Evolutionary conservation across 306 rosid species (phyloP).

Genomic region (Pueraria montana): DNA sequence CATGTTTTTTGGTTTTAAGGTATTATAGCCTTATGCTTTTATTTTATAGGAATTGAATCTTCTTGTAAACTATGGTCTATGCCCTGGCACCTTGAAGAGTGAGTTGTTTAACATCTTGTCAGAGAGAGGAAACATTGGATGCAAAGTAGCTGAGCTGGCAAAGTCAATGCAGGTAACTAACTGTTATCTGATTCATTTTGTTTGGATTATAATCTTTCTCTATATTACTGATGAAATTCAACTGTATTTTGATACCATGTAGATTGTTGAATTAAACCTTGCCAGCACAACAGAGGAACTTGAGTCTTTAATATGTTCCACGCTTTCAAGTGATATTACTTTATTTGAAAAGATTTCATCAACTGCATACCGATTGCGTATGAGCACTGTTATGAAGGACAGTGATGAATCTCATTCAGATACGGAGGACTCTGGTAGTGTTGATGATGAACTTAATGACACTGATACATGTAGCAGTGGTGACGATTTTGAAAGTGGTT

Average conservation of each 20-base stretch:
- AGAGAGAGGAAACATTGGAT: conserved; percentile 83
- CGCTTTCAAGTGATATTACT: conserved; percentile 91
- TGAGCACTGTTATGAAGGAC: conserved; percentile 62
- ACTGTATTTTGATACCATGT: conserved; percentile 57
- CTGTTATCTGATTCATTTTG: not conserved
- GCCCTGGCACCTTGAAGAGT: conserved; percentile 83
- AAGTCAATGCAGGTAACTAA: conserved; percentile 69
- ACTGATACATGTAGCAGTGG: conserved; percentile 63
- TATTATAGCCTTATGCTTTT: conserved; percentile 37
- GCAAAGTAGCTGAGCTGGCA: conserved; percentile 79
- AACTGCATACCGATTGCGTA: conserved; percentile 87
- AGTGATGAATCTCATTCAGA: conserved; percentile 78
- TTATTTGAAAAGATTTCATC: conserved; percentile 94
- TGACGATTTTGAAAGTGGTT: conserved; percentile 70
- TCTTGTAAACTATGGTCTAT: conserved; percentile 74
- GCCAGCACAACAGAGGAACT: conserved; percentile 74
- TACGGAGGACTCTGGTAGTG: conserved; percentile 82
- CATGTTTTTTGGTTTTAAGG: conserved; percentile 35
- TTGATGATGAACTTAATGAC: conserved; percentile 72
- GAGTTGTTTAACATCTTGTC: conserved; percentile 80
- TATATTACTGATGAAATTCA: conserved; percentile 37
- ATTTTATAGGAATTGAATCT: conserved; percentile 74
- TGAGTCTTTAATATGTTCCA: conserved; percentile 76
- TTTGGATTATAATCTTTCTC: not conserved
- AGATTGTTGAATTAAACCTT: conserved; percentile 81